phyloP scores from a whole-genome alignment of 352 stramenopile genomes.

The Phytopythium kandeliae region DNA sequence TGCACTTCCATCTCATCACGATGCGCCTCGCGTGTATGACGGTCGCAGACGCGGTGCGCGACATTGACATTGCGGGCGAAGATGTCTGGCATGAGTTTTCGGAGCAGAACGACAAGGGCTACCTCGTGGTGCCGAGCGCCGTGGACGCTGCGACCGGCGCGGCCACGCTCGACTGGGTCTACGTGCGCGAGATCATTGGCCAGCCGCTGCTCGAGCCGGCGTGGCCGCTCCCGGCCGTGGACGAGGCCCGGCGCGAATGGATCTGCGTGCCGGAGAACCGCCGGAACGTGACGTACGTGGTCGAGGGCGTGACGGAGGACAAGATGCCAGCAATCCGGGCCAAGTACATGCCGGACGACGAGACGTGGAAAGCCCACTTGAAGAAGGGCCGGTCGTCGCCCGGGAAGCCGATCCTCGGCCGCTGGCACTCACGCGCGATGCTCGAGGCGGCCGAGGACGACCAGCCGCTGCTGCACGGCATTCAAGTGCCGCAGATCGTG shows the following conservation, averaged over 20 bases:
- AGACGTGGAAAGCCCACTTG: conserved; percentile 41
- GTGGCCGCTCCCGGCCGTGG: conserved; percentile 44
- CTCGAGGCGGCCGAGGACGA: conserved; percentile 44
- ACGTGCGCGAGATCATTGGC: conserved; percentile 51
- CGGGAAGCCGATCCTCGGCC: conserved; percentile 70
- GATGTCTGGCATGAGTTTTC: conserved; percentile 80
- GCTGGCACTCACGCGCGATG: conserved; percentile 67
- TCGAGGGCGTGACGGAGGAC: conserved; percentile 33
- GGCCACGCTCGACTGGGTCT: conserved; percentile 55
- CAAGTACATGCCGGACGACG: conserved; percentile 40
- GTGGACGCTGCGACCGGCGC: conserved; percentile 15
- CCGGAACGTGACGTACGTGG: conserved; percentile 67
- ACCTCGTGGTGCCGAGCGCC: conserved; percentile 68
- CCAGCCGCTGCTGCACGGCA: conserved; percentile 59
- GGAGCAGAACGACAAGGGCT: conserved; percentile 85
- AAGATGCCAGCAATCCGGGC: conserved; percentile 39
- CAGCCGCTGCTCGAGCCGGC: conserved; percentile 59
- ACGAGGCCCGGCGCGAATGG: conserved; percentile 34
- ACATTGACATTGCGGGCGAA: conserved; percentile 53
- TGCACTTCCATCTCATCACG: conserved; percentile 73
- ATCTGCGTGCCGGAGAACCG: conserved; percentile 67
- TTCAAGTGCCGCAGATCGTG: conserved; percentile 72
- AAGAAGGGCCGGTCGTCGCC: conserved; percentile 60
- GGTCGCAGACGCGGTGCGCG: conserved; percentile 60
- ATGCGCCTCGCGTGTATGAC: conserved; percentile 81